These are phyloP conservation scores for Coemansia sp. DNA, from an alignment of 192 early-diverging fungal genomes.

Conservation along the genomic window DNA sequence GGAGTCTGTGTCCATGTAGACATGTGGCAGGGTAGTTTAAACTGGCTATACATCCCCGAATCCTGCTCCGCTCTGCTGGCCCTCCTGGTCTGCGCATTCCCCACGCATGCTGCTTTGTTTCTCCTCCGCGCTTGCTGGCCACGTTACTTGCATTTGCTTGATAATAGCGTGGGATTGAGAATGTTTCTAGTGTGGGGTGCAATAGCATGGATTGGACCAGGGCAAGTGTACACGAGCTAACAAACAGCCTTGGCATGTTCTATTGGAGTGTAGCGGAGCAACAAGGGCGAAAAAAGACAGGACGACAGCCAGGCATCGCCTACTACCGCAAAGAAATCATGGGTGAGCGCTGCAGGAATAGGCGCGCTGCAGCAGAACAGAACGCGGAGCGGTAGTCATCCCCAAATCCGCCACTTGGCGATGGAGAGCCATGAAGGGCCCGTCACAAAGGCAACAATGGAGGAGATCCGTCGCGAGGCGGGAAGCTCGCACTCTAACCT, in stretches of 20 bases:
- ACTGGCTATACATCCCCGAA: not conserved
- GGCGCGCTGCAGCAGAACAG: slow-evolving; percentile 30
- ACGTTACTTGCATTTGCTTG: not conserved
- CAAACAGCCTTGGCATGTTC: not conserved
- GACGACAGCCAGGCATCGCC: slow-evolving; percentile 29
- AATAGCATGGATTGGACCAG: not conserved
- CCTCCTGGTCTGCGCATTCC: slow-evolving; percentile 1
- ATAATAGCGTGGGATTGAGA: slow-evolving; percentile 1
- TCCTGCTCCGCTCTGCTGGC: not conserved
- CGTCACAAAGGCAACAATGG: slow-evolving; percentile 51
- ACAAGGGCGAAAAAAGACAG: slow-evolving; percentile 27
- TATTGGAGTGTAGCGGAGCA: slow-evolving; percentile 32
- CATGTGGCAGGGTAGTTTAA: not conserved
- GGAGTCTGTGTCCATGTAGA: not conserved
- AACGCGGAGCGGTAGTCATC: slow-evolving; percentile 45
- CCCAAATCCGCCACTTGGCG: slow-evolving; percentile 51
- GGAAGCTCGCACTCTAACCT: slow-evolving; percentile 35
- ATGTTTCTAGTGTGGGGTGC: slow-evolving; percentile 6
- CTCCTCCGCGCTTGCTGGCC: not conserved
- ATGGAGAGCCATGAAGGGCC: slow-evolving; percentile 51
- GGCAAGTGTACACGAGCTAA: slow-evolving; percentile 1
- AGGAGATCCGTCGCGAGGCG: slow-evolving; percentile 53
- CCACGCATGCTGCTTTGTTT: not conserved
- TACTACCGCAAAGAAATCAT: slow-evolving; percentile 22
- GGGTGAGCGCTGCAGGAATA: slow-evolving; percentile 27